These are phyloP conservation scores for Chimonanthus praecox DNA, from an alignment of 164 flowering plant species.

Conservation along the genomic window DNA sequence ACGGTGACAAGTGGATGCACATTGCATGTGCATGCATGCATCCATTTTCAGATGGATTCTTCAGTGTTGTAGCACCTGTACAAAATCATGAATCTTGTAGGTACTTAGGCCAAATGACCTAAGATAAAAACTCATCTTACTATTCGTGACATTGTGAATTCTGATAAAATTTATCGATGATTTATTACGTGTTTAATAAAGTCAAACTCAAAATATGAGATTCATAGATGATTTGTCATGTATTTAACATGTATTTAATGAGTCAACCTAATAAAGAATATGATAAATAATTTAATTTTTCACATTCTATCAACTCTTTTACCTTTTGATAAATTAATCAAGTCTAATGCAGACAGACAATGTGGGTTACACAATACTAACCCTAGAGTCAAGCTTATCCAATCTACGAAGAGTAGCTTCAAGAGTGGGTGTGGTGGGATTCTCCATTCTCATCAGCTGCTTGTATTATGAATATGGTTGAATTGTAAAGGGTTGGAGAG, in stretches of 20 bases:
- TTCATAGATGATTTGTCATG: background rate
- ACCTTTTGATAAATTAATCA: background rate
- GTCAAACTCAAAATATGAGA: background rate
- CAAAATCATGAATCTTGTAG: no score
- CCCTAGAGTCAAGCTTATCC: conserved; percentile 6
- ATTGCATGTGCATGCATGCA: no score
- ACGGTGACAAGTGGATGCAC: no score
- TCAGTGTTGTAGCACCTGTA: no score
- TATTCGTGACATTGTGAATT: no score
- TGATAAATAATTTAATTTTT: background rate
- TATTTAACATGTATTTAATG: background rate
- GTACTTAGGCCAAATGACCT: no score
- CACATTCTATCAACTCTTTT: background rate
- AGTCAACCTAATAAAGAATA: background rate
- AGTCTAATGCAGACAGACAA: no score
- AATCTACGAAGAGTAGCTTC: conserved; percentile 5
- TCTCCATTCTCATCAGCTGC: background rate
- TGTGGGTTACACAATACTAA: background rate
- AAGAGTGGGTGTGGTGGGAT: background rate
- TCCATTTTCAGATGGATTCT: no score
- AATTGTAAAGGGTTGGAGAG: no score
- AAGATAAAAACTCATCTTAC: no score
- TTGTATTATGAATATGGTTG: no score
- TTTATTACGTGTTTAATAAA: background rate
- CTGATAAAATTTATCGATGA: no score